phyloP scores from a whole-genome alignment of 2,329 filamentous ascomycete genomes.

The Coleophoma eucalyptorum region DNA sequence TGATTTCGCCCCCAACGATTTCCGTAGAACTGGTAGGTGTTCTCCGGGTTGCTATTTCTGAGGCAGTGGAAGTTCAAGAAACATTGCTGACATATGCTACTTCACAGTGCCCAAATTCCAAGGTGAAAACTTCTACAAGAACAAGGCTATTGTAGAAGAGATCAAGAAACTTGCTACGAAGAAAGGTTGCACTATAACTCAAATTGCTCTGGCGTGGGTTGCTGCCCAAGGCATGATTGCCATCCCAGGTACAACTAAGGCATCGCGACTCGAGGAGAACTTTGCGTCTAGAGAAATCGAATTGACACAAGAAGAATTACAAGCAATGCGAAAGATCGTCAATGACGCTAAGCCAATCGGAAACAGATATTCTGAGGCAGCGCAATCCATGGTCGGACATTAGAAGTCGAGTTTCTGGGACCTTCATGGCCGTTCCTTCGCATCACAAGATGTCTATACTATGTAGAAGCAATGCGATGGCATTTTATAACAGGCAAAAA shows the following conservation, averaged over 20 bases:
- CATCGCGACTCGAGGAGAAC: constrained; percentile 34
- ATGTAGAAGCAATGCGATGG: too few relatives aligned
- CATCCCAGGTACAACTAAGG: constrained; percentile 42
- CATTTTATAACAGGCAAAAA: too few relatives aligned
- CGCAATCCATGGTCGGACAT: constrained; percentile 6
- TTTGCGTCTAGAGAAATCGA: constrained; percentile 10
- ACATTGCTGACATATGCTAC: not conserved
- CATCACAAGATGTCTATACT: too few relatives aligned
- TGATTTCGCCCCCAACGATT: constrained; percentile 38
- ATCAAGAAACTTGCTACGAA: constrained; percentile 36
- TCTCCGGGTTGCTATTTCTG: not conserved
- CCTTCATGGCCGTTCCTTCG: too few relatives aligned
- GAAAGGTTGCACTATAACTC: constrained; percentile 43
- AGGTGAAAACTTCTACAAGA: constrained; percentile 45
- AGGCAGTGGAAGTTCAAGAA: not conserved
- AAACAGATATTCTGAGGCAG: constrained; percentile 3
- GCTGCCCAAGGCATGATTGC: constrained; percentile 43
- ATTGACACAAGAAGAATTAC: constrained; percentile 23
- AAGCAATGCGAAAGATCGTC: constrained; percentile 19
- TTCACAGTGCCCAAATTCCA: constrained; percentile 35
- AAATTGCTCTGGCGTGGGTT: constrained; percentile 56
- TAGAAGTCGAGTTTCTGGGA: not conserved
- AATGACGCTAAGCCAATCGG: constrained; percentile 9
- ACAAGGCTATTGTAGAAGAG: constrained; percentile 40
- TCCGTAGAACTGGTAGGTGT: constrained; percentile 16